These are phyloP conservation scores for Tilletia caries DNA, from an alignment of 1,284 basidiomycete species.

Conservation along the genomic window DNA sequence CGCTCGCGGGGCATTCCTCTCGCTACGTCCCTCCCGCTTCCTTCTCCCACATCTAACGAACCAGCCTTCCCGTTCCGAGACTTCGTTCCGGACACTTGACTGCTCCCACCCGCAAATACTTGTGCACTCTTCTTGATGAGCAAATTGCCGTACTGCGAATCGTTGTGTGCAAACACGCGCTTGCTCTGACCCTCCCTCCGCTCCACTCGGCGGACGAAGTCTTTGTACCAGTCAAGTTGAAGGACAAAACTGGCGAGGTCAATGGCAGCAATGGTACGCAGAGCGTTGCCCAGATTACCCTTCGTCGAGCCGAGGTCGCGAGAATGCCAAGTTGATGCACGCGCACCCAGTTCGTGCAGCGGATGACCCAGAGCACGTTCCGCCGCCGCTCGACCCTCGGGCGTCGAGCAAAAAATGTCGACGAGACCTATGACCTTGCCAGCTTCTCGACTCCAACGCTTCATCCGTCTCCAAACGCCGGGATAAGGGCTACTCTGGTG, in stretches of 20 bases:
- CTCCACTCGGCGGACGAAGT: conserved; percentile 42
- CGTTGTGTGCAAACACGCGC: conserved; percentile 50
- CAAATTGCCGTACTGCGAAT: conserved; percentile 49
- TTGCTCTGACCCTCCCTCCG: conserved; percentile 35
- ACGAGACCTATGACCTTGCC: conserved; percentile 47
- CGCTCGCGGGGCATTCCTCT: conserved; percentile 33
- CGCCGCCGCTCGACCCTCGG: conserved; percentile 38
- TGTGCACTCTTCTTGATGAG: conserved; percentile 31
- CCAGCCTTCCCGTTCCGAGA: background rate
- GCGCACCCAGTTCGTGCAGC: conserved; percentile 25
- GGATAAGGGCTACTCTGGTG: conserved; percentile 39
- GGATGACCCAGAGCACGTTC: conserved; percentile 25
- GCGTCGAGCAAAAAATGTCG: conserved; percentile 34
- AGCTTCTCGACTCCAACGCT: conserved; percentile 50
- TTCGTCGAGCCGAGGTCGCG: conserved; percentile 28
- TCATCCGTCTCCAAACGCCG: conserved; percentile 50
- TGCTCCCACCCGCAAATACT: background rate
- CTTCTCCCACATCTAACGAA: background rate
- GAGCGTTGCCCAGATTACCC: conserved; percentile 33
- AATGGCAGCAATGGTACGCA: conserved; percentile 36
- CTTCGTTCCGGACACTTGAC: background rate
- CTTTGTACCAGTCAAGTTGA: conserved; percentile 45
- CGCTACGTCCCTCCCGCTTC: background rate
- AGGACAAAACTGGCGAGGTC: conserved; percentile 37
- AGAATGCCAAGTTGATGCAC: background rate